These are phyloP conservation scores for Ophiostoma ulmi DNA, from an alignment of 2,329 filamentous ascomycete genomes.

Conservation along the genomic window DNA sequence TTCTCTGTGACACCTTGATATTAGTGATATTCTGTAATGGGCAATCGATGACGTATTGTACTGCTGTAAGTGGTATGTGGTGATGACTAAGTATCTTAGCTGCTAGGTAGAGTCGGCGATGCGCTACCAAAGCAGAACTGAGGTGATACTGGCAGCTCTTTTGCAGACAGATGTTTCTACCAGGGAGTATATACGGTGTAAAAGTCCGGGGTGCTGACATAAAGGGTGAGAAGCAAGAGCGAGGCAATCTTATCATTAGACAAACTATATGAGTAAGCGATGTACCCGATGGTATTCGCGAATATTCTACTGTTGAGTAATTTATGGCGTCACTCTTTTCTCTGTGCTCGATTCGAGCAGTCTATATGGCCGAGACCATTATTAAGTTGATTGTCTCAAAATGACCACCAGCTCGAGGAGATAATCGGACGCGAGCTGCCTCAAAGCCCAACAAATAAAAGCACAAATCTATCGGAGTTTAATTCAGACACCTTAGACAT, in stretches of 20 bases:
- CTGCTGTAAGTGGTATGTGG: too few relatives aligned
- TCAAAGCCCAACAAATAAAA: not conserved
- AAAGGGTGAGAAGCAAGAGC: too few relatives aligned
- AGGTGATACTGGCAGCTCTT: too few relatives aligned
- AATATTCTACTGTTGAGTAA: not conserved
- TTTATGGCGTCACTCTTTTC: not conserved
- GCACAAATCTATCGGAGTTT: not conserved
- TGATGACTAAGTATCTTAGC: not conserved
- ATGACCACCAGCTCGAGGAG: not conserved
- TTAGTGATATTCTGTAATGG: not conserved
- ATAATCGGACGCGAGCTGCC: not conserved
- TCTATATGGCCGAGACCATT: not conserved
- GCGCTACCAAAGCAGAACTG: too few relatives aligned
- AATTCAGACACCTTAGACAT: not conserved
- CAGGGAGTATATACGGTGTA: too few relatives aligned
- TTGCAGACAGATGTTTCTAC: too few relatives aligned
- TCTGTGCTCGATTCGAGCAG: not conserved
- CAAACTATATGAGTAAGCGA: not conserved
- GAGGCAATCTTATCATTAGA: not conserved
- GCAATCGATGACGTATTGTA: not conserved
- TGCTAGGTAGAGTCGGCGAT: not conserved
- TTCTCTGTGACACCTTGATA: not conserved
- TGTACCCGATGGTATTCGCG: not conserved
- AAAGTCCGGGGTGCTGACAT: too few relatives aligned
- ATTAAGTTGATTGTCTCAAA: not conserved